These are phyloP conservation scores for Saccharomycopsis malanga DNA, from an alignment of 805 yeast genomes.

Conservation along the genomic window DNA sequence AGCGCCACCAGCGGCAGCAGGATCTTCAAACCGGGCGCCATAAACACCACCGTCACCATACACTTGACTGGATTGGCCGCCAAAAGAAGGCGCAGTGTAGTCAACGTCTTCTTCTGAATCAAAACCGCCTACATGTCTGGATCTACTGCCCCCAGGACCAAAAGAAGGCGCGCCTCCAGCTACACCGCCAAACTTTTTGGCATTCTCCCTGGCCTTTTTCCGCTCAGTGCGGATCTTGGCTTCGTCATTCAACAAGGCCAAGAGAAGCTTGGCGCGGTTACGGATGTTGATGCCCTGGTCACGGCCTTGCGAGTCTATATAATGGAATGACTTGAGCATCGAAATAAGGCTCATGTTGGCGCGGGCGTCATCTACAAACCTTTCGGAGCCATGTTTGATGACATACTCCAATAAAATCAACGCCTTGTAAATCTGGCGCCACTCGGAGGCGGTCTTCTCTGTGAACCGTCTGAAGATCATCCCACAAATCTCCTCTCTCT, in stretches of 20 bases:
- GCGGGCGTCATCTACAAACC: constrained; percentile 92
- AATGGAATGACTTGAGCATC: constrained; percentile 89
- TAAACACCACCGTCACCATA: constrained; percentile 69
- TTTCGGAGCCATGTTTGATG: constrained; percentile 86
- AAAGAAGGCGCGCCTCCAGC: constrained; percentile 18
- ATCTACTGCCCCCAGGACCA: constrained; percentile 10
- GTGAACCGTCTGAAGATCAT: constrained; percentile 85
- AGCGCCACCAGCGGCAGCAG: constrained; percentile 28
- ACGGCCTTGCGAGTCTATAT: constrained; percentile 85
- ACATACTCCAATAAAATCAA: constrained; percentile 87
- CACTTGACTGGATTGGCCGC: constrained; percentile 28
- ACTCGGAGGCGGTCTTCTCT: constrained; percentile 90
- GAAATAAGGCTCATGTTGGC: constrained; percentile 72
- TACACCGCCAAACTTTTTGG: constrained; percentile 21
- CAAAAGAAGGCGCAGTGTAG: constrained; percentile 9
- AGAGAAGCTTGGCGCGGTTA: constrained; percentile 75
- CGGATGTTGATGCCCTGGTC: constrained; percentile 96
- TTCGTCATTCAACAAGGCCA: constrained; percentile 47
- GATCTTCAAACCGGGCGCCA: constrained; percentile 59
- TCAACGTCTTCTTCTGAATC: constrained; percentile 8
- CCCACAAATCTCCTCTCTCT: constrained; percentile 70
- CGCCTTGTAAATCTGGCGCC: constrained; percentile 97
- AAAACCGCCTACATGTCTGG: constrained; percentile 1
- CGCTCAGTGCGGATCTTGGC: constrained; percentile 19
- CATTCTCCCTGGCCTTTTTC: constrained; percentile 21